phyloP scores from a whole-genome alignment of 305 asterid genomes.

The Fraxinus sp. region DNA sequence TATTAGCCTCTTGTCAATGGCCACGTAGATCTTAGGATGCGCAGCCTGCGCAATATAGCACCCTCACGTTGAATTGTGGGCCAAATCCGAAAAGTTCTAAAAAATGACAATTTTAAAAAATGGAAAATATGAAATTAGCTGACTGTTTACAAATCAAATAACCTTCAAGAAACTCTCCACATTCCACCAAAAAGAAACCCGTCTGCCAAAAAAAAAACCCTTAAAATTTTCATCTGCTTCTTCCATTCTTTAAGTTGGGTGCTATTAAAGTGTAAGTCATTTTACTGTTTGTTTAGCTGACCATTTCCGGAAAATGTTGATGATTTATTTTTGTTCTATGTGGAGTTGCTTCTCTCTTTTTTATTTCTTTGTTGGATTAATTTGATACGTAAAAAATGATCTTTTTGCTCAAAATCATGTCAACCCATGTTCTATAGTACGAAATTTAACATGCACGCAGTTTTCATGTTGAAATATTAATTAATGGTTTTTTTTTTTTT shows the following conservation, averaged over 20 bases:
- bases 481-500: neutral
- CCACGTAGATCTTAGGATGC: neutral
- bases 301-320: neutral
- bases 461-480: conserved; percentile 15
- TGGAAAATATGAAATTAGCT: neutral
- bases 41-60: neutral
- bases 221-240: neutral
- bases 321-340: neutral
- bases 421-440: conserved; percentile 2
- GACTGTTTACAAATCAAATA: neutral
- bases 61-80: neutral
- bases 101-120: neutral
- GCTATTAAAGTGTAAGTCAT: neutral
- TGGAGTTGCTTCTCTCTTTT: neutral
- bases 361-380: neutral
- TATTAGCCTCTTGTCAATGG: too few species aligned
- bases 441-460: conserved; percentile 20
- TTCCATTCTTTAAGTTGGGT: neutral
- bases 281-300: neutral
- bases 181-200: neutral
- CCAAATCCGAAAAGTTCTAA: neutral
- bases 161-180: neutral
- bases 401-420: neutral
- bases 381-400: neutral
- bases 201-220: neutral